These are phyloP conservation scores for Phytophthora citrophthora DNA, from an alignment of 352 stramenopile species.

Conservation along the genomic window DNA sequence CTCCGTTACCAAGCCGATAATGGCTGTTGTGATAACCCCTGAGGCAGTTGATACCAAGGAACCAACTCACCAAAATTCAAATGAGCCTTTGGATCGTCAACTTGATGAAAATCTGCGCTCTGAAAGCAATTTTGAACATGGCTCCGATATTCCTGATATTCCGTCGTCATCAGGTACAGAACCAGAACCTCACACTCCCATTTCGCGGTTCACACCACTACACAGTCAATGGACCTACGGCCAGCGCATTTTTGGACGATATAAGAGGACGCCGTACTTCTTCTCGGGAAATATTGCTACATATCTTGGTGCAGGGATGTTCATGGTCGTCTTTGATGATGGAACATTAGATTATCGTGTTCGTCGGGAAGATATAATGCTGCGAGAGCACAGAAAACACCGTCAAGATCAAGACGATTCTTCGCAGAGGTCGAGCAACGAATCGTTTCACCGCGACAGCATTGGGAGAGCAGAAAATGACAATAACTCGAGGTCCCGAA, in stretches of 20 bases:
- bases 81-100: slow-evolving; percentile 3
- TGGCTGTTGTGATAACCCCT: not conserved
- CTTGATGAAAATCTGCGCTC: not conserved
- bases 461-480: slow-evolving; percentile 1
- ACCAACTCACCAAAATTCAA: not conserved
- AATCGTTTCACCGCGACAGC: slow-evolving; percentile 9
- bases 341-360: slow-evolving; percentile 76
- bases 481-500: slow-evolving; percentile 1
- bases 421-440: slow-evolving; percentile 4
- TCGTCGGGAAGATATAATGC: slow-evolving; percentile 69
- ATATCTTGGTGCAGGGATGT: slow-evolving; percentile 66
- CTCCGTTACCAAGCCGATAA: not conserved
- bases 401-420: slow-evolving; percentile 3
- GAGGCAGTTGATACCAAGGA: slow-evolving; percentile 5
- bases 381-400: slow-evolving; percentile 33
- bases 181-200: not conserved
- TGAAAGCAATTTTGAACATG: slow-evolving; percentile 6
- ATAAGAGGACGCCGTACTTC: slow-evolving; percentile 78
- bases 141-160: not conserved
- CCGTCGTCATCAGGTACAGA: not conserved
- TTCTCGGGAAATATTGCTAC: slow-evolving; percentile 82
- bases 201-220: slow-evolving; percentile 58
- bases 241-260: slow-evolving; percentile 68
- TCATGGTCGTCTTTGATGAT: slow-evolving; percentile 86
- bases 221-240: slow-evolving; percentile 67